A percentile compares a stretch with the other conserved stretches of the same genome.
Conservation (phyloP, 352 stramenopile species). For the Elongisporangium anandrum region DNA sequence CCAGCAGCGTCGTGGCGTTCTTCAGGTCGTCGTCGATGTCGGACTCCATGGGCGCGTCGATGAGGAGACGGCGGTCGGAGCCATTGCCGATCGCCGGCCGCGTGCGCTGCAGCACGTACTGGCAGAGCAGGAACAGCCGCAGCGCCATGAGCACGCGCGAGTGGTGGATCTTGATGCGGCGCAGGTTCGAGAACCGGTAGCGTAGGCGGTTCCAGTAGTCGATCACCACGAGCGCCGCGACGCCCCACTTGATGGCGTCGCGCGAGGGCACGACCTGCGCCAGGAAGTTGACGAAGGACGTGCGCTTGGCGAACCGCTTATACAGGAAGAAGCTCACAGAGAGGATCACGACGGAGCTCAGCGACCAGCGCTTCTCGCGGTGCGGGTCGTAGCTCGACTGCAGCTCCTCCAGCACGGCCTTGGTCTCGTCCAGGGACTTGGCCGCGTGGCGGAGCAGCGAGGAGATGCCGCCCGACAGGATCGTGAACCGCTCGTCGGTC, state of each 20-base stretch:
- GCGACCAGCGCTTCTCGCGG: conserved; percentile 82
- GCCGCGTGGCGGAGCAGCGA: conserved; percentile 79
- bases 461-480: conserved; percentile 70
- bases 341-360: conserved; percentile 59
- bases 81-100: conserved; percentile 51
- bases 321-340: conserved; percentile 57
- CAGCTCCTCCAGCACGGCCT: conserved; percentile 72
- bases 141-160: conserved; percentile 81
- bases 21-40: conserved; percentile 88
- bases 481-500: conserved; percentile 75
- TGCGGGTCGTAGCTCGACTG: conserved; percentile 81
- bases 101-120: conserved; percentile 79
- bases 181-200: conserved; percentile 81
- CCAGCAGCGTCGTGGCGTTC: conserved; percentile 71
- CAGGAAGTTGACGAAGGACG: conserved; percentile 67
- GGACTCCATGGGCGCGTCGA: conserved; percentile 78
- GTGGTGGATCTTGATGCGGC: conserved; percentile 84
- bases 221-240: conserved; percentile 40
- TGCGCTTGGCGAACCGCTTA: conserved; percentile 65
- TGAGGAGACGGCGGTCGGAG: conserved; percentile 74
- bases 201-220: conserved; percentile 79
- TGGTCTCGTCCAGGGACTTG: conserved; percentile 78
- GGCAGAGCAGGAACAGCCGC: conserved; percentile 73
- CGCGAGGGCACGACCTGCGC: conserved; percentile 57
- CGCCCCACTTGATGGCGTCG: conserved; percentile 54